Conservation (phyloP, 768 basidiomycete genomes). For the Hericium erinaceus region DNA sequence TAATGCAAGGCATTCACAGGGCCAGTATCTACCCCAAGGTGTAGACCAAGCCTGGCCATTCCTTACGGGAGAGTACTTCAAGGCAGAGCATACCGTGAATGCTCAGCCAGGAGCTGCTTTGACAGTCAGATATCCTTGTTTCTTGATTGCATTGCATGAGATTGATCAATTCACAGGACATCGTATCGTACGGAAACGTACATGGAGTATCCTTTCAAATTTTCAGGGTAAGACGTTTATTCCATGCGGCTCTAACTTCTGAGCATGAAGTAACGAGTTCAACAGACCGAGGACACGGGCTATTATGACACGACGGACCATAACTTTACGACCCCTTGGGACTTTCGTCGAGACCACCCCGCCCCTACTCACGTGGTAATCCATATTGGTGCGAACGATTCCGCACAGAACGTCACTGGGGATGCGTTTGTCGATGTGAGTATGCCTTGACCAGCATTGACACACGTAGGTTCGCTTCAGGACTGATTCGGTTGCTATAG, state of each 20-base stretch:
- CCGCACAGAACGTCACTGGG: conserved; percentile 39
- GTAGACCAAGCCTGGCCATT: conserved; percentile 53
- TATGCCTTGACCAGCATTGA: background rate
- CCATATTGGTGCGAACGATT: conserved; percentile 54
- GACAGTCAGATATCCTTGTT: conserved; percentile 24
- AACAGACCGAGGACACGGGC: conserved; percentile 47
- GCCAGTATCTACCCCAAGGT: conserved; percentile 43
- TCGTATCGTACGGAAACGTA: conserved; percentile 42
- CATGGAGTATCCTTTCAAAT: conserved; percentile 44
- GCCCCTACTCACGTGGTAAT: conserved; percentile 43
- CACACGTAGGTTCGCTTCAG: background rate
- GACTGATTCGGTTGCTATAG: conserved; percentile 15
- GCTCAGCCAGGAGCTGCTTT: conserved; percentile 46
- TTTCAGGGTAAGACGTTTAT: conserved; percentile 27
- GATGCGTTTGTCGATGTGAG: conserved; percentile 33
- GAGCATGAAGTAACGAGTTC: background rate
- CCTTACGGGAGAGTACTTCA: conserved; percentile 39
- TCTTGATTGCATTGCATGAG: conserved; percentile 1
- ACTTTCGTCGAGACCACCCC: conserved; percentile 40
- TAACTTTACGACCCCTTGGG: conserved; percentile 52
- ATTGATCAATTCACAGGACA: conserved; percentile 28
- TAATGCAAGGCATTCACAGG: conserved; percentile 23
- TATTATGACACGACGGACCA: conserved; percentile 45
- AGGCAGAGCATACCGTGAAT: conserved; percentile 40
- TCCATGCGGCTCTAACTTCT: too few relatives aligned